Base-by-base conservation (phyloP, 2,329 filamentous ascomycete genomes). In the Daldinia sp. region DNA sequence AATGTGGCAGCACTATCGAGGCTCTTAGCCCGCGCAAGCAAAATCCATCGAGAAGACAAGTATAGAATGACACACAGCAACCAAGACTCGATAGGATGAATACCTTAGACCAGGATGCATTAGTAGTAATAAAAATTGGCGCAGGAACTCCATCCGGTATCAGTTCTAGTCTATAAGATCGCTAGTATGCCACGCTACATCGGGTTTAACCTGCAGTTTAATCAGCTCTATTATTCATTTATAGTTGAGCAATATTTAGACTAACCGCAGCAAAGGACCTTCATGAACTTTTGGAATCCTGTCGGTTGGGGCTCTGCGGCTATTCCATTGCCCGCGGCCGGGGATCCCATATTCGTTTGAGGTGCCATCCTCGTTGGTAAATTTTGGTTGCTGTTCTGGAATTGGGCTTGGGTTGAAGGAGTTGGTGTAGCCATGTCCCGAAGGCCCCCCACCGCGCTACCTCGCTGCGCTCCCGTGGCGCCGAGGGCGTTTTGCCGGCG, bases 311-410 rank as follows among this genome's bases (percentile, higher is more conserved):
- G 84, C 76, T 95, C 90, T 71, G 84, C 81, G 43, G 82, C 82
- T 68, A 84, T 83, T 69, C 83, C 83, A 70, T 76, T 81, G 74
- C 79, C 86, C 76, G 79, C 80, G 68, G 84, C 80, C 75, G 85
- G 85, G 69, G 83, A 81, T 48, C 82, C 85, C 81, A 87, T 82
- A 62, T 83, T 85, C 61, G 84, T 82, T 74, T 88, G 87, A 64
- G 85, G 82, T 64, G 85, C 85, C 74, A 86, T 84, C 68, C 84
- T 83, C 70, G 89, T 82, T 72, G 90, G 86, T 69, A 96, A 85
- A 78, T 97, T 95, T 77, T 93, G 92, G 75, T 91, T 92, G 81
- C 93, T 97, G 85, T 93, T 94, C 82, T 96, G 93, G 84, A 97
- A 97, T 77, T 97, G 94, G 70, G 94, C 94, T 79, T 96, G 92